phyloP scores from a whole-genome alignment of 345 rosid species.

The Viola odorata region DNA sequence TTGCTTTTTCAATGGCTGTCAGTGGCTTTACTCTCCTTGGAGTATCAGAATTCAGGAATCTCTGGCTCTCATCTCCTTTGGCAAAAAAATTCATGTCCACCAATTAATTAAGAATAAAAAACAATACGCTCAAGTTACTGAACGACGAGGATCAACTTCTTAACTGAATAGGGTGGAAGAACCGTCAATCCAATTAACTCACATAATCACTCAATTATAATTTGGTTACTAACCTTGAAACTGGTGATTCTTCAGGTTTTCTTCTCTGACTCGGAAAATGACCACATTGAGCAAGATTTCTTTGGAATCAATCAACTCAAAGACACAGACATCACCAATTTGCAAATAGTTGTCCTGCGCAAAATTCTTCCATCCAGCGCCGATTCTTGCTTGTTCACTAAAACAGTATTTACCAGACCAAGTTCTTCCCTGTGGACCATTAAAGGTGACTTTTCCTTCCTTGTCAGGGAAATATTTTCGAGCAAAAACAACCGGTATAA shows the following conservation, averaged over 20 bases:
- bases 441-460: not conserved
- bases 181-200: not conserved
- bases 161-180: not conserved
- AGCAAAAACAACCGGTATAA: constrained; percentile 10
- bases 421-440: not conserved
- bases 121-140: too few relatives aligned
- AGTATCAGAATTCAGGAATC: too few relatives aligned
- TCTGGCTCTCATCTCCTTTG: not conserved
- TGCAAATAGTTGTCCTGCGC: constrained; percentile 7
- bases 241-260: not conserved
- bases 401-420: not conserved
- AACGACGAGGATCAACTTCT: too few relatives aligned
- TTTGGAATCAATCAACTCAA: constrained; percentile 8
- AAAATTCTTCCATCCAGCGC: constrained; percentile 16
- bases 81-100: not conserved
- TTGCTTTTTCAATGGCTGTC: too few relatives aligned
- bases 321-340: too few relatives aligned
- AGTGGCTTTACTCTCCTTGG: too few relatives aligned
- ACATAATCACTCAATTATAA: not conserved
- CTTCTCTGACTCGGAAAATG: not conserved
- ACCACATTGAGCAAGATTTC: not conserved
- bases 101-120: not conserved
- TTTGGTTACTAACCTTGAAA: not conserved
- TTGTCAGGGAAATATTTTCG: not conserved
- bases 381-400: not conserved